Evolutionary conservation across 495 filamentous ascomycete species (phyloP).

Genomic region (Pyrenula aspistea): DNA sequence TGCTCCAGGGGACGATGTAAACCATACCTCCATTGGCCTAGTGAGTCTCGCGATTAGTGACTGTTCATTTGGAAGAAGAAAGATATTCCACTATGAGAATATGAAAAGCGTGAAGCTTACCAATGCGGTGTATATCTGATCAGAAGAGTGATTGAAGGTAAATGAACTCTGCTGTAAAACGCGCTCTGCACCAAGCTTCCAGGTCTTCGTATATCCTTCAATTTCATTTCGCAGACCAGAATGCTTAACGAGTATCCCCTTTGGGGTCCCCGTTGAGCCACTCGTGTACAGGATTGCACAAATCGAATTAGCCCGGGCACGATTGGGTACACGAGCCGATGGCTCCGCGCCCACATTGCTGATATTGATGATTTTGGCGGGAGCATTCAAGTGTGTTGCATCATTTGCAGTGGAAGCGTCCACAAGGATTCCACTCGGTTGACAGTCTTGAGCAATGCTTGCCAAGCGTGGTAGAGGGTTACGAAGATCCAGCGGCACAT

Average conservation of each 20-base stretch:
- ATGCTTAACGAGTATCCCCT: constrained; percentile 25
- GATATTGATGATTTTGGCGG: background rate
- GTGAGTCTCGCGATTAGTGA: background rate
- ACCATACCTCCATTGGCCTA: constrained; percentile 20
- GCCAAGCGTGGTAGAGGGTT: constrained; percentile 20
- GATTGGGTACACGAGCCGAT: constrained; percentile 5
- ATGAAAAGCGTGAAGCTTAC: background rate
- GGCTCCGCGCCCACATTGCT: background rate
- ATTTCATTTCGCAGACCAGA: constrained; percentile 17
- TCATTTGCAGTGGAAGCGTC: constrained; percentile 5
- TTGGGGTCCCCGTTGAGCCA: constrained; percentile 25
- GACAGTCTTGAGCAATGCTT: constrained; percentile 10
- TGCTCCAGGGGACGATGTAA: constrained; percentile 10
- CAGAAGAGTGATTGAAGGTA: constrained; percentile 24
- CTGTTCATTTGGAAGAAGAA: background rate
- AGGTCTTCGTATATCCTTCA: constrained; percentile 11
- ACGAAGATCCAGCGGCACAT: constrained; percentile 39
- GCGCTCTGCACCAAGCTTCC: constrained; percentile 11
- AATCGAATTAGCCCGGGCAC: constrained; percentile 4
- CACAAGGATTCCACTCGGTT: constrained; percentile 9
- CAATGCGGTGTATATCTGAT: constrained; percentile 17
- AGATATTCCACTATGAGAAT: background rate
- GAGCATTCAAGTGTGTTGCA: background rate
- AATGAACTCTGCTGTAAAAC: constrained; percentile 31
- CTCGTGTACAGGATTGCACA: constrained; percentile 30